These are phyloP conservation scores for Termitomyces sp. DNA, from an alignment of 768 basidiomycete species.

Conservation along the genomic window DNA sequence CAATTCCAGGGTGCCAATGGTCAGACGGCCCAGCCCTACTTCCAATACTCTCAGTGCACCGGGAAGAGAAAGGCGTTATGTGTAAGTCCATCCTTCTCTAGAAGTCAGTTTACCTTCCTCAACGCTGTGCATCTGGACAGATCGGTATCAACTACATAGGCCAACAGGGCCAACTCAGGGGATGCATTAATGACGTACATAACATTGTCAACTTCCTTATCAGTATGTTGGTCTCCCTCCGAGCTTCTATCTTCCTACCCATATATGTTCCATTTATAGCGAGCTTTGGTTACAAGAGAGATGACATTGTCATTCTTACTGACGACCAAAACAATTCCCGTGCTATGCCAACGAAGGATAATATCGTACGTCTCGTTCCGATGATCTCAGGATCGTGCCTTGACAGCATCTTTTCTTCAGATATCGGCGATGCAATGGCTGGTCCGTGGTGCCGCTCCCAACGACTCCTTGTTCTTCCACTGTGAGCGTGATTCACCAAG, in stretches of 20 bases:
- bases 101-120: neutral
- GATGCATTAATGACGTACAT: constrained; percentile 90
- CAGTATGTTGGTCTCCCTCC: constrained; percentile 39
- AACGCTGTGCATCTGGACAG: constrained; percentile 32
- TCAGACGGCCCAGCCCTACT: constrained; percentile 56
- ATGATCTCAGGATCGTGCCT: neutral
- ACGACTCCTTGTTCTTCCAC: constrained; percentile 91
- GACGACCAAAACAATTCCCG: constrained; percentile 69
- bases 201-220: constrained; percentile 80
- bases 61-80: constrained; percentile 88
- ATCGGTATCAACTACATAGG: constrained; percentile 90
- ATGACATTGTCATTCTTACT: constrained; percentile 85
- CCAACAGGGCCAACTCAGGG: constrained; percentile 61
- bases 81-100: constrained; percentile 41
- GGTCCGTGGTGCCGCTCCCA: constrained; percentile 71
- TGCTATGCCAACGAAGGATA: constrained; percentile 70
- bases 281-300: constrained; percentile 62
- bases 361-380: constrained; percentile 57
- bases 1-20: constrained; percentile 48
- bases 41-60: constrained; percentile 88
- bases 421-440: constrained; percentile 89
- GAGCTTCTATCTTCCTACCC: neutral
- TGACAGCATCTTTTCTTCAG: constrained; percentile 28
- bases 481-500: constrained; percentile 41
- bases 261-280: constrained; percentile 29